Conservation (phyloP, 176 grass and related monocot species). For the barley (Hordeum vulgare) region DNA sequence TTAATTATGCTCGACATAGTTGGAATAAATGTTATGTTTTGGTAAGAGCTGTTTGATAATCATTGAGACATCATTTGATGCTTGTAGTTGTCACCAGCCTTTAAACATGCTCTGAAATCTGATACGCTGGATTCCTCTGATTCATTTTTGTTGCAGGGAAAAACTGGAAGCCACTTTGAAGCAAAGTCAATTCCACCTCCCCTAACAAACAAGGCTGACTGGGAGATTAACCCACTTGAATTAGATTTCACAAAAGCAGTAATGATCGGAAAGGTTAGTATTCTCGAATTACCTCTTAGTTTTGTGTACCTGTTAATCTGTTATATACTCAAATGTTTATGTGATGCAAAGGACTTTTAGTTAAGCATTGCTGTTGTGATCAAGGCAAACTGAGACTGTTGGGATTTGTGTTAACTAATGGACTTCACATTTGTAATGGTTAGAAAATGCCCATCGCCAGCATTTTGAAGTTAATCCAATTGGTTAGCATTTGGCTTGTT, state of each 20-base stretch:
- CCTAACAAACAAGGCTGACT: conserved; percentile 96
- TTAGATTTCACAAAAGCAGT: conserved; percentile 74
- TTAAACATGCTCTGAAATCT: conserved; percentile 4
- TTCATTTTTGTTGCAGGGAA: conserved; percentile 52
- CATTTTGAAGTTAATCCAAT: conserved; percentile 5
- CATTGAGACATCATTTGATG: background rate
- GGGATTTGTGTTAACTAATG: background rate
- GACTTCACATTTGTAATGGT: background rate
- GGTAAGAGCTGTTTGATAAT: background rate
- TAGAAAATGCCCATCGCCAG: background rate
- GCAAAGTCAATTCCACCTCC: conserved; percentile 90
- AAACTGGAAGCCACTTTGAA: conserved; percentile 99
- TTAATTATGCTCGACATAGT: conserved; percentile 10
- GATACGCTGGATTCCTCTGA: background rate
- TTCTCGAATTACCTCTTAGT: background rate
- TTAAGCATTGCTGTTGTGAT: background rate
- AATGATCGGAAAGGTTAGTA: conserved; percentile 85
- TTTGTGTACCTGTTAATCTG: background rate
- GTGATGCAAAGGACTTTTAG: background rate
- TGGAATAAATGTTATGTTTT: background rate
- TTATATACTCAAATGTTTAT: background rate
- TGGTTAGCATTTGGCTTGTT: background rate
- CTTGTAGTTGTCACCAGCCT: background rate
- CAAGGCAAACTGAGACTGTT: background rate
- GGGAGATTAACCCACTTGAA: conserved; percentile 93